Base-by-base conservation (phyloP, 2,329 filamentous ascomycete genomes). In the Colletotrichum orchidophilum region DNA sequence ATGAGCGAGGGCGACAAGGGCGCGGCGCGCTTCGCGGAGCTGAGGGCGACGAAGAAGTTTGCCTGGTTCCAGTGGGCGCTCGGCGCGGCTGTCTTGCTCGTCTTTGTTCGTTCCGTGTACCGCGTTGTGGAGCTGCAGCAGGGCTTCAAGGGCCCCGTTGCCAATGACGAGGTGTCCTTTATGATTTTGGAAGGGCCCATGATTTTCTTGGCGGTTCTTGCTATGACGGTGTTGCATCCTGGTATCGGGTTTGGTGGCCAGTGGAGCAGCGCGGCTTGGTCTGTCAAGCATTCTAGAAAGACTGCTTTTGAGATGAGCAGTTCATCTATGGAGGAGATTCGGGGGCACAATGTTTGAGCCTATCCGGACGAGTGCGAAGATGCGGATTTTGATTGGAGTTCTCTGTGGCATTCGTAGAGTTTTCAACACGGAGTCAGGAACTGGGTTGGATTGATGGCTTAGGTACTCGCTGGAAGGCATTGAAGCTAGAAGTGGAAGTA, bases 51-150 rank as follows among this genome's bases (percentile, higher is more conserved):
- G 3, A 46, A 46, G 18, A 46, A 46, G 12, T 54, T 24, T 27
- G 15, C 7, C 31, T 42, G 9, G 29, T 50, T 42, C 27, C 21
- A 18, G 49, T 52, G 11, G 24, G n/a, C 15, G 81, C 63, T 81
- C 81, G n/a, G 77, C 86, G 31, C 74, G 74, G n/a, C 74, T 84
- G 15, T 88, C 87, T 77, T 90, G 5, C 82, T 81, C 33, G 88
- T 92, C 75, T 85, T 91, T 57, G 83, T 87, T 29, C 82, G 88
- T 42, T 87, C 83, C 52, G 83, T 87, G 35, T 92, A 88, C 75
- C 84, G 90, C 61, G 87, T 89, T 26, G 84, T 86, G 1, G 89
- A 92, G 79, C 77, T 91, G 65, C 85, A 83, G 53, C 83, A 87
- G 21, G 89, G 89, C 2, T 91, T 87, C 80, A 75, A 75, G 13